These are phyloP conservation scores for Hortaea werneckii DNA, from an alignment of 2,329 filamentous ascomycete genomes.

Conservation along the genomic window DNA sequence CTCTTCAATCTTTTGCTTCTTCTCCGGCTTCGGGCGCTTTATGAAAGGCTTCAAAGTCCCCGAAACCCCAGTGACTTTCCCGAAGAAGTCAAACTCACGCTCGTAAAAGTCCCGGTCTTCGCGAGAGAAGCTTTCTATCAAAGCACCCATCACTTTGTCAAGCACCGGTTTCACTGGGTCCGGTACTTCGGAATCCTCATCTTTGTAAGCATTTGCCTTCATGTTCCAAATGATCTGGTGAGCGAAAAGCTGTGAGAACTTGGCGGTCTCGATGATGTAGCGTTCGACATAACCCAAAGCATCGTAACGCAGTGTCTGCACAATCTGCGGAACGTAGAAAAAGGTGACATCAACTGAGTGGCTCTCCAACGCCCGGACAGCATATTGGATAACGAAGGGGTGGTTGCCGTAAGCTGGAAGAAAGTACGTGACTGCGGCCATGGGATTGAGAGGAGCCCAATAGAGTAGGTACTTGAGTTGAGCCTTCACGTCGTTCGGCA, in stretches of 20 bases:
- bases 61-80: conserved; percentile 89
- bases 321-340: conserved; percentile 97
- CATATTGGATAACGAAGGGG: conserved; percentile 89
- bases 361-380: conserved; percentile 86
- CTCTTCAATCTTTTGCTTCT: conserved; percentile 98
- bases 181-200: conserved; percentile 83
- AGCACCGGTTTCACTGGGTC: conserved; percentile 89
- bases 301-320: conserved; percentile 90
- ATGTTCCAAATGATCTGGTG: conserved; percentile 99
- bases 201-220: conserved; percentile 97
- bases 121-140: conserved; percentile 70
- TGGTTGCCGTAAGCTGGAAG: conserved; percentile 83
- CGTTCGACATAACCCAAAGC: conserved; percentile 86
- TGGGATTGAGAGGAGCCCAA: conserved; percentile 86
- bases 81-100: conserved; percentile 94
- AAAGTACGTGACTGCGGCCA: conserved; percentile 89
- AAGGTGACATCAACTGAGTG: conserved; percentile 94
- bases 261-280: conserved; percentile 93
- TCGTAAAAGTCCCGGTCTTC: conserved; percentile 82
- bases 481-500: conserved; percentile 69
- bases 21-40: conserved; percentile 84
- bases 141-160: conserved; percentile 75
- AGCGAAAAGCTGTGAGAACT: conserved; percentile 95
- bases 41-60: conserved; percentile 92
- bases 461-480: conserved; percentile 91